Evolutionary conservation across 2,329 filamentous ascomycete species (phyloP).

Genomic region (Botryotinia narcissicola): DNA sequence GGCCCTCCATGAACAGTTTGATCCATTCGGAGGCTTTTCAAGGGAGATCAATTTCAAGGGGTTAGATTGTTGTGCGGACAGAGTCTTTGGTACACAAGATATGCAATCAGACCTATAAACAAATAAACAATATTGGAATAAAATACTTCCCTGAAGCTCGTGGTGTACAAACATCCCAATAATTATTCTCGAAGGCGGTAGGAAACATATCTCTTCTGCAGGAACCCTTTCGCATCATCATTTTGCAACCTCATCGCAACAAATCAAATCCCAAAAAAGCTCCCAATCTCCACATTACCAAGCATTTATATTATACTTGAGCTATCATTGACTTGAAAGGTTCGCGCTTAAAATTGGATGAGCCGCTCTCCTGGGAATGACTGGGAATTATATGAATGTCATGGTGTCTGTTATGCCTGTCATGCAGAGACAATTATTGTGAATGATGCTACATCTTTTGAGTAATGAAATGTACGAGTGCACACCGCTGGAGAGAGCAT

Average conservation of each 20-base stretch:
- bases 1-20: not conserved
- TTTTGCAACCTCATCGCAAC: not conserved
- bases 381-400: constrained; percentile 3
- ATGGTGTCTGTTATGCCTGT: not conserved
- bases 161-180: not conserved
- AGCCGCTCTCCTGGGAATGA: constrained; percentile 20
- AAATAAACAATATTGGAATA: not conserved
- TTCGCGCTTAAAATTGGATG: constrained; percentile 16
- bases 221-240: not conserved
- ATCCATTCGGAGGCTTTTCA: constrained; percentile 9
- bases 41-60: constrained; percentile 15
- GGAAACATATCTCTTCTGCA: constrained; percentile 11
- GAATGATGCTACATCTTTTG: not conserved
- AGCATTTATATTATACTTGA: not conserved
- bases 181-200: constrained; percentile 16
- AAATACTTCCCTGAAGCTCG: not conserved
- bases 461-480: constrained; percentile 11
- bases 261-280: not conserved
- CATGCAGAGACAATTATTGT: constrained; percentile 15
- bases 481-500: constrained; percentile 12
- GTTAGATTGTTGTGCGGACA: not conserved
- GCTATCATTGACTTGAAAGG: not conserved
- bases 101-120: not conserved
- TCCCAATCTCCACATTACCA: constrained; percentile 17
- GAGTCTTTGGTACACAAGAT: not conserved